Conservation (phyloP, 2,329 filamentous ascomycete genomes). For the Pseudogymnoascus sp. region DNA sequence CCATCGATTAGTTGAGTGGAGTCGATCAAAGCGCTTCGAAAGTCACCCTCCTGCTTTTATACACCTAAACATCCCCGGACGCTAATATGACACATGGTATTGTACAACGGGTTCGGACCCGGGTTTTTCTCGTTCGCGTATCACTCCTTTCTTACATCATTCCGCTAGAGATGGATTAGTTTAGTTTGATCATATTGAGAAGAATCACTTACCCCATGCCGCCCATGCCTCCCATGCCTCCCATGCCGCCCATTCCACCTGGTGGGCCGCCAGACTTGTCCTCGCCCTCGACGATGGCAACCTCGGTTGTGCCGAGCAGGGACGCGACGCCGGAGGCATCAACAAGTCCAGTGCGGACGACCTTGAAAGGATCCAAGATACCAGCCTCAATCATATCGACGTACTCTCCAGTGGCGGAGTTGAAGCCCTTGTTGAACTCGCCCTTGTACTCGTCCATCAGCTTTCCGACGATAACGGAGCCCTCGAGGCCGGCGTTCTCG, state of each 20-base stretch:
- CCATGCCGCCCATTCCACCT: constrained; percentile 57
- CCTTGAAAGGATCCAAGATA: constrained; percentile 99
- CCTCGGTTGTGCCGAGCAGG: constrained; percentile 93
- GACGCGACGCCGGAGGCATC: constrained; percentile 96
- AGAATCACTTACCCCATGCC: constrained; percentile 48
- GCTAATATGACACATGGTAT: constrained; percentile 9
- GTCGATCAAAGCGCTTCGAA: background rate
- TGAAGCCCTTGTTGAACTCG: constrained; percentile 98
- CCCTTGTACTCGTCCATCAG: constrained; percentile 83
- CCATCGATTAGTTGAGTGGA: constrained; percentile 5
- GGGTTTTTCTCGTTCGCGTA: background rate
- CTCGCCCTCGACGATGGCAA: constrained; percentile 94
- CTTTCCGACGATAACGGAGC: constrained; percentile 95
- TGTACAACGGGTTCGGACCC: constrained; percentile 4
- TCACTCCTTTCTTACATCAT: constrained; percentile 27
- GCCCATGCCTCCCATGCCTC: constrained; percentile 47
- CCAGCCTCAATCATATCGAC: constrained; percentile 96
- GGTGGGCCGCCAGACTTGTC: constrained; percentile 69
- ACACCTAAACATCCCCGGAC: constrained; percentile 1
- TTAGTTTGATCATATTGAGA: background rate
- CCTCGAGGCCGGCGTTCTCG: constrained; percentile 94
- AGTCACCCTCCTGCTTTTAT: constrained; percentile 2
- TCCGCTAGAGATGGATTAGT: constrained; percentile 16
- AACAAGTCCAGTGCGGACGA: constrained; percentile 89
- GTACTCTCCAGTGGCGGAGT: constrained; percentile 94